A percentile compares a stretch with the other conserved stretches of the same genome.
These are phyloP conservation scores for Zhuliangozyma blackwelliae DNA, from an alignment of 1,139 yeast genomes.

Conservation along the genomic window DNA sequence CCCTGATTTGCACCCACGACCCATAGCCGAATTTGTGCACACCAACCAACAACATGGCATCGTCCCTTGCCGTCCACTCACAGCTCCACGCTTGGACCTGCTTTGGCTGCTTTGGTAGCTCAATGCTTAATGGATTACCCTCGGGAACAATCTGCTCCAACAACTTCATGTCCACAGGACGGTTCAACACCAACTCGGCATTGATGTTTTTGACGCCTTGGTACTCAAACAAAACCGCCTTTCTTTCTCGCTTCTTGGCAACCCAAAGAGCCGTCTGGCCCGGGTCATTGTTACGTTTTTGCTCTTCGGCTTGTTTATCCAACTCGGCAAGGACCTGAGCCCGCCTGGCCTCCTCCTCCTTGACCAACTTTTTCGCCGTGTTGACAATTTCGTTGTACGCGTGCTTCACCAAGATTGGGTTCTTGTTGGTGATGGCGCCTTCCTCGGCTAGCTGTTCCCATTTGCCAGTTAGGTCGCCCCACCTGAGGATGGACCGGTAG, in stretches of 20 bases:
- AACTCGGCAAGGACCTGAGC: constrained; percentile 50
- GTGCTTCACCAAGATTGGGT: constrained; percentile 75
- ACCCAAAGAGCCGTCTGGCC: constrained; percentile 46
- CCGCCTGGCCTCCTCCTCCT: constrained; percentile 65
- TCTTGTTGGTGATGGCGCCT: constrained; percentile 82
- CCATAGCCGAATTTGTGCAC: constrained; percentile 93
- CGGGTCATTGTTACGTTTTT: constrained; percentile 42
- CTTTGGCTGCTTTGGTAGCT: constrained; percentile 61
- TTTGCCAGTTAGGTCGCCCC: constrained; percentile 75
- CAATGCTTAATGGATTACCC: constrained; percentile 55
- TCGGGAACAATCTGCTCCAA: constrained; percentile 57
- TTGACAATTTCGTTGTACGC: constrained; percentile 69
- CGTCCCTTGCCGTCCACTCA: constrained; percentile 79
- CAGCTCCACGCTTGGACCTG: constrained; percentile 90
- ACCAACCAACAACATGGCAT: constrained; percentile 82
- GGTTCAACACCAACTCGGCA: constrained; percentile 78
- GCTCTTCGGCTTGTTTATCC: constrained; percentile 59
- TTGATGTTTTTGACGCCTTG: constrained; percentile 85
- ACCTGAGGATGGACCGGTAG: constrained; percentile 75
- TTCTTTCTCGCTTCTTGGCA: constrained; percentile 69
- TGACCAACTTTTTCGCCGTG: constrained; percentile 58
- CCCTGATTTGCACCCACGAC: constrained; percentile 90
- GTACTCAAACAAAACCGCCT: constrained; percentile 86
- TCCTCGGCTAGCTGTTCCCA: constrained; percentile 90
- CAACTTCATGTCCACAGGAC: constrained; percentile 78